Evolutionary conservation across 441 rosid species (phyloP), one percentile per base, ranked within the genome.

Genomic region (Eruca vesicaria): DNA sequence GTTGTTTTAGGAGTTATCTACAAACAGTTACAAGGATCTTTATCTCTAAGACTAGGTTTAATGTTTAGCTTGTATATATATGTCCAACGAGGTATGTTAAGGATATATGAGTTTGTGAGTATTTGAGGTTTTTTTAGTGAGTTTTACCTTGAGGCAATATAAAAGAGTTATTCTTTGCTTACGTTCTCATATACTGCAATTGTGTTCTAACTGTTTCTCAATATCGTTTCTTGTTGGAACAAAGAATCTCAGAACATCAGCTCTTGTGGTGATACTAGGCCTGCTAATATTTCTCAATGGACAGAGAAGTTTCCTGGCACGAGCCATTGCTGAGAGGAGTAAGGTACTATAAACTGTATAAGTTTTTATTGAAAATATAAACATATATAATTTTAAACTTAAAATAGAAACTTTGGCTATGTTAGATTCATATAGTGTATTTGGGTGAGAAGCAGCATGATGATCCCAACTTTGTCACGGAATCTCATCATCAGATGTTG

Each of bases 341-440:
- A 53, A 68, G 62, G 62, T 68, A 67, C 2, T 2, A 2, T 2
- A 3, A 29, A 18, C 8, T 50, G n/a, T 38, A 38, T 38, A 36
- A 36, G 43, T 38, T 38, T 12, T 11, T 14, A 11, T 38, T 12
- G 6, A 12, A 4, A 14, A 12, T 6, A 11, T 52, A 7, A 18
- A 9, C 20, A 2, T 16, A 0, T 14, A 18, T 12, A 0, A n/a
- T 48, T 0, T 15, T 9, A 20, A 26, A 8, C 35, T n/a, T n/a
- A n/a, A n/a, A n/a, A n/a, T n/a, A n/a, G n/a, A n/a, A n/a, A n/a
- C n/a, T n/a, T n/a, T n/a, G n/a, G n/a, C n/a, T n/a, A n/a, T n/a
- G n/a, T n/a, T n/a, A 3, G 79, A 65, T 75, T 38, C 74, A 69
- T 9, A 68, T 75, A 52, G 79, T 69, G 35, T 75, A 75, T 69